These are phyloP conservation scores for Cladosporium sp. DNA, from an alignment of 2,329 filamentous ascomycete species.

Conservation along the genomic window DNA sequence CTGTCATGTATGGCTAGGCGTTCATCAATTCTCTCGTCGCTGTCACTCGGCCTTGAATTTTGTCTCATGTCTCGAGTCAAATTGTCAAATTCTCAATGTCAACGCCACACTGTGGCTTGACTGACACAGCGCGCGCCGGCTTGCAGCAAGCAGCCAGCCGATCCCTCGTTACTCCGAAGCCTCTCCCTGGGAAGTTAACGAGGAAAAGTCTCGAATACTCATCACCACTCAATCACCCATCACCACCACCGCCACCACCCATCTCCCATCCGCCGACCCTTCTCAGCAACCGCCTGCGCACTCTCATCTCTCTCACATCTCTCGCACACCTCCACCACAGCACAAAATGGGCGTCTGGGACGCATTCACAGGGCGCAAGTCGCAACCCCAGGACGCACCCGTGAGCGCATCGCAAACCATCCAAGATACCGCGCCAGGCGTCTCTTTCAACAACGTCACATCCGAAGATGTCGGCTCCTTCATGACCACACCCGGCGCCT, in stretches of 20 bases:
- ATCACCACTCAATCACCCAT: slow-evolving; percentile 9
- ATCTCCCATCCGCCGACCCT: not conserved
- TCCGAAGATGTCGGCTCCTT: slow-evolving; percentile 81
- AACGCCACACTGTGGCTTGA: slow-evolving; percentile 9
- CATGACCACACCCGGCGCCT: slow-evolving; percentile 71
- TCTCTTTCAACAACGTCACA: slow-evolving; percentile 58
- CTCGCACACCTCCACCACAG: not conserved
- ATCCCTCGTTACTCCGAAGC: slow-evolving; percentile 8
- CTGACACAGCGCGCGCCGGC: not conserved
- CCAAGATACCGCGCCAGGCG: slow-evolving; percentile 44
- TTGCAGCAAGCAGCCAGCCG: slow-evolving; percentile 5
- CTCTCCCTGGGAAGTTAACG: slow-evolving; percentile 13
- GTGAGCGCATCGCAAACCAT: slow-evolving; percentile 37
- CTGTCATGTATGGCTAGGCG: not conserved
- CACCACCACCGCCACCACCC: not conserved
- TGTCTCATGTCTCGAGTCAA: not conserved
- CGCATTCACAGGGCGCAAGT: slow-evolving; percentile 60
- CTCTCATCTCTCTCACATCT: not conserved
- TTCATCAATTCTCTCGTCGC: not conserved
- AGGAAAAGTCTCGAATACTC: slow-evolving; percentile 15
- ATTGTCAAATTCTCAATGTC: not conserved
- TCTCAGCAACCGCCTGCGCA: not conserved
- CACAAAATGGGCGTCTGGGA: slow-evolving; percentile 59
- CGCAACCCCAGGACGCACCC: slow-evolving; percentile 43
- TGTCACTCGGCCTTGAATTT: slow-evolving; percentile 8